phyloP scores from a whole-genome alignment of 106 monocot genomes.

The Hemerocallis citrina region DNA sequence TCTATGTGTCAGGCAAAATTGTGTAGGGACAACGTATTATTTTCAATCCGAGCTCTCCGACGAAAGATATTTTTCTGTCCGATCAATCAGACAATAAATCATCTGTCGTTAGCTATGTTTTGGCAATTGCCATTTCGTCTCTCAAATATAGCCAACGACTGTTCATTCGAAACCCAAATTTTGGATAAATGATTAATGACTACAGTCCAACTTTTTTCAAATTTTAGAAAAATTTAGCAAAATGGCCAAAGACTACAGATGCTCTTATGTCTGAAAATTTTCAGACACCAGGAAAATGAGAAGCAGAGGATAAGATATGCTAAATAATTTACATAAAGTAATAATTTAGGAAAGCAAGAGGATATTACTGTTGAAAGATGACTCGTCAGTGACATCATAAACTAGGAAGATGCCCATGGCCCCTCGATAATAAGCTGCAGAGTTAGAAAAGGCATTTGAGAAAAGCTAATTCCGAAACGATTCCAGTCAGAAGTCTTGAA shows the following conservation, averaged over 20 bases:
- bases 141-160: conserved; percentile 67
- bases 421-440: conserved; percentile 63
- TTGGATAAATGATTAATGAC: too few species aligned
- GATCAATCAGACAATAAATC: too few species aligned
- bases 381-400: conserved; percentile 76
- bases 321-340: background rate
- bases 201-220: too few species aligned
- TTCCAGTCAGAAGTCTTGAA: background rate
- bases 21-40: too few species aligned
- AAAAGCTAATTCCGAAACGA: background rate
- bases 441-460: background rate
- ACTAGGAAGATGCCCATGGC: conserved; percentile 76
- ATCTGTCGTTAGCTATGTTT: too few species aligned
- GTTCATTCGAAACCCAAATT: conserved; percentile 74
- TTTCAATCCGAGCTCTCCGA: too few species aligned
- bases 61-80: too few species aligned
- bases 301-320: background rate
- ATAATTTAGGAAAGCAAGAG: background rate
- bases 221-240: too few species aligned
- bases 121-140: too few species aligned
- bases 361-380: conserved; percentile 67
- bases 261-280: conserved; percentile 45
- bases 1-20: too few species aligned
- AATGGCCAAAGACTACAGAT: too few species aligned
- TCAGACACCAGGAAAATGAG: background rate